Percentiles rank a stretch among this genome's conserved stretches.
Conservation (phyloP, 2,329 filamentous ascomycete genomes). For the Neonectria faginata region DNA sequence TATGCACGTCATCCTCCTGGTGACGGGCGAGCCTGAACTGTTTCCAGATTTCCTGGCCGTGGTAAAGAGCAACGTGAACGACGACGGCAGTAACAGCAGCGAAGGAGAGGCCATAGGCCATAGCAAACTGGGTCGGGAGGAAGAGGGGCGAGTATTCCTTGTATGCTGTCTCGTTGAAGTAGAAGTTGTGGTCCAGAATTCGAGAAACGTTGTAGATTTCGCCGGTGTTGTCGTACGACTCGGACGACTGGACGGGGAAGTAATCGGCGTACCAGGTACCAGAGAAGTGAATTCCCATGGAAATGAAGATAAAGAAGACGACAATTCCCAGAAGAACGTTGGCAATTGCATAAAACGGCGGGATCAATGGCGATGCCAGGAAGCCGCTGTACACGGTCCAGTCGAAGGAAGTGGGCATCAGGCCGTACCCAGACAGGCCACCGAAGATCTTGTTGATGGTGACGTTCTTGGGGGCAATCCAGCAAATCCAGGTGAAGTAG, state of each 20-base stretch:
- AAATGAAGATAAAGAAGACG: conserved; percentile 67
- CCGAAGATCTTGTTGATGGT: conserved; percentile 74
- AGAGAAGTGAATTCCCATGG: conserved; percentile 69
- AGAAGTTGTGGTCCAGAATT: conserved; percentile 67
- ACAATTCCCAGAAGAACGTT: conserved; percentile 66
- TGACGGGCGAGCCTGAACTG: conserved; percentile 66
- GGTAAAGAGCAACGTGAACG: conserved; percentile 66
- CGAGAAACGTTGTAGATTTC: conserved; percentile 67
- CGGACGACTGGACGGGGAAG: conserved; percentile 70
- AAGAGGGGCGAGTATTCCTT: conserved; percentile 74
- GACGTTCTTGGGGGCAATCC: conserved; percentile 69
- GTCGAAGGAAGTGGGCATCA: conserved; percentile 71
- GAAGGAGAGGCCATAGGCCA: conserved; percentile 73
- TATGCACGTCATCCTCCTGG: conserved; percentile 70
- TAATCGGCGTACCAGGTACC: conserved; percentile 69
- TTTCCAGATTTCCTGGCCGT: conserved; percentile 65
- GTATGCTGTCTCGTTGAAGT: conserved; percentile 72
- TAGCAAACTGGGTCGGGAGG: conserved; percentile 70
- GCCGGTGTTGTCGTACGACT: conserved; percentile 74
- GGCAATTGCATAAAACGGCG: conserved; percentile 66
- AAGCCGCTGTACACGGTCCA: conserved; percentile 63
- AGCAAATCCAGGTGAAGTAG: conserved; percentile 72
- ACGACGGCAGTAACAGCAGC: conserved; percentile 73
- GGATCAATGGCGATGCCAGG: conserved; percentile 62
- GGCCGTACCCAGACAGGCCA: conserved; percentile 66